Base-by-base conservation (phyloP, 2,329 filamentous ascomycete genomes). In the Diaporthe ilicicola region DNA sequence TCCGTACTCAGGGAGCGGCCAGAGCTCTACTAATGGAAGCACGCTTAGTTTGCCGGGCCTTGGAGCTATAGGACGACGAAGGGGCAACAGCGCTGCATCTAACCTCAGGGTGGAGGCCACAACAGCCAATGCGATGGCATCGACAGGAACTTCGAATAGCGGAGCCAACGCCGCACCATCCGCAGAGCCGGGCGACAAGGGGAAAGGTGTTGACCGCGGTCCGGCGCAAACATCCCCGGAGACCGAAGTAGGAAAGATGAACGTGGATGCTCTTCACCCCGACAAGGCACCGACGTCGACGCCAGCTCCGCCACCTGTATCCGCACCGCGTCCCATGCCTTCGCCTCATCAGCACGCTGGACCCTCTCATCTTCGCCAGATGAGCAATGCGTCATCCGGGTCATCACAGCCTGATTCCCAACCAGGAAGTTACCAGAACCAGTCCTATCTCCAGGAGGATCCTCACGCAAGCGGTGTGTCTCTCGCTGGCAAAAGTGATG, bases 311-410 rank as follows among this genome's bases (percentile, higher is more conserved):
- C 77, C 81, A 6, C 75, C 78, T 15, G 78, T 83, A 0, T 80
- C 82, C 5, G 77, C 80, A 0, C 77, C 85, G 1, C 79, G 86
- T 3, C 84, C 84, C 3, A 84, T 86, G 73, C 81, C 85, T 7
- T 82, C 84, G 4, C 77, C 85, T 1, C 83, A 85, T n/a, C 85
- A 85, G 8, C 84, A 87, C 1, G 86, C 89, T 9, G 89, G 89
- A 50, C 88, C 89, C 5, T 93, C 92, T 1, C 92, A 94, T 78
- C 84, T 96, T 22, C 90, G 94, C 29, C 92, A 97, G 75, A 91
- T 96, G 81, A 97, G 94, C 73, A 97, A 92, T 75, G 92, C 94
- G 1, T 97, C 95, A 0, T 97, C 94, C 0, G 89, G 93, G 0
- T 90, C 94, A 0, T 97, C 94, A 0, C 85, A 91, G 15, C 85